Evolutionary conservation across 2,329 filamentous ascomycete species (phyloP), one percentile per base, ranked within the genome.

Genomic region (Hypoxylon sp.): DNA sequence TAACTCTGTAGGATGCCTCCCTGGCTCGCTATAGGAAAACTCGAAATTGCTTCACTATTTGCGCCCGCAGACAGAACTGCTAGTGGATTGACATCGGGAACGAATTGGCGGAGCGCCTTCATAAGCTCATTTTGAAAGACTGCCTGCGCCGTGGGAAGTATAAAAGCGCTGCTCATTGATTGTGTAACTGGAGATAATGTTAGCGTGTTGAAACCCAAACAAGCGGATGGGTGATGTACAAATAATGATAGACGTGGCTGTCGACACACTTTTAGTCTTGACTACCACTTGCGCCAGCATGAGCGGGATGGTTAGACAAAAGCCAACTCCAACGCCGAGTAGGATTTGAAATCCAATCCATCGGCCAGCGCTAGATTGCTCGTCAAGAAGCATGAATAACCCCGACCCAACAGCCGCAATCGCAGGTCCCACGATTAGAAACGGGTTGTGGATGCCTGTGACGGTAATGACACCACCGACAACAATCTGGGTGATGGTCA

Each of bases 281-380:
- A 38, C 36, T 3, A 38, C 36, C 14, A n/a, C 36, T 17, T 38
- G 36, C 14, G 36, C 14, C n/a, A 38, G 36, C 36, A 38, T 38
- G 36, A 38, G 36, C 36, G 36, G 36, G 36, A 38, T 38, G 36
- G 36, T 38, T n/a, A 38, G 13, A 38, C 36, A 38, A n/a, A 38
- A 38, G 36, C 46, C 46, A 25, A 30, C 14, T n/a, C 46, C 46
- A 17, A 49, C 5, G 19, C 21, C 46, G 10, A 17, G 9, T 25
- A 84, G 19, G 11, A 85, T 70, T 69, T 83, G 81, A 66, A 80
- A 83, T 5, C 82, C 80, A 58, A 80, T 75, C 74, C 77, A 78
- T 46, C 71, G 66, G 38, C 65, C 62, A 21, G 73, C 45, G 1
- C 55, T 34, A 3, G 77, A 81, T 58, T 77, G 70, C 25, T 80